Evolutionary conservation across 2,329 filamentous ascomycete species (phyloP).

Genomic region (Aspergillus transmontanensis): DNA sequence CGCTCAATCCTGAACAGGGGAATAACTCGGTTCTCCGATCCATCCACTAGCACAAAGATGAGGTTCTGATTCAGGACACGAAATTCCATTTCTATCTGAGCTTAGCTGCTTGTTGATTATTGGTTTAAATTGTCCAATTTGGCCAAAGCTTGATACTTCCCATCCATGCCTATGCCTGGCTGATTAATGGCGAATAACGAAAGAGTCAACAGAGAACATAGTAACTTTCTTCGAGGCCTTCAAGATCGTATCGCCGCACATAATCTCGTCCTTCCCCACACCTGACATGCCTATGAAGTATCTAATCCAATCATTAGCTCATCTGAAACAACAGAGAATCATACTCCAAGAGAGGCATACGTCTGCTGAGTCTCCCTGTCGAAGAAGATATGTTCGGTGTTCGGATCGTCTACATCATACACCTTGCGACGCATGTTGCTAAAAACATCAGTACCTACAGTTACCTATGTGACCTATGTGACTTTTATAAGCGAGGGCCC

Average conservation of each 20-base stretch:
- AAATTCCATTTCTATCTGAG: no score
- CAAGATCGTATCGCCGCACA: background rate
- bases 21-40: no score
- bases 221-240: background rate
- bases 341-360: background rate
- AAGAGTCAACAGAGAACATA: background rate
- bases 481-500: accelerated
- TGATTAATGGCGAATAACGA: background rate
- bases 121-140: no score
- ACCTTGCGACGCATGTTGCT: background rate
- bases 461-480: background rate
- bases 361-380: background rate
- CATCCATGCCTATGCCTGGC: no score
- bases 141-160: no score
- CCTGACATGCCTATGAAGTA: background rate
- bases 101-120: no score
- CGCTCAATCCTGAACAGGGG: no score
- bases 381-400: background rate
- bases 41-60: no score
- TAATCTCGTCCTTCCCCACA: background rate
- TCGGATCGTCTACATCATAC: background rate
- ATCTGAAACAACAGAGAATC: background rate
- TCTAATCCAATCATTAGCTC: background rate
- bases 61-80: no score
- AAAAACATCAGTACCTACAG: background rate